Evolutionary conservation across 2,329 filamentous ascomycete species (phyloP).

Genomic region (Penicillium sp.): DNA sequence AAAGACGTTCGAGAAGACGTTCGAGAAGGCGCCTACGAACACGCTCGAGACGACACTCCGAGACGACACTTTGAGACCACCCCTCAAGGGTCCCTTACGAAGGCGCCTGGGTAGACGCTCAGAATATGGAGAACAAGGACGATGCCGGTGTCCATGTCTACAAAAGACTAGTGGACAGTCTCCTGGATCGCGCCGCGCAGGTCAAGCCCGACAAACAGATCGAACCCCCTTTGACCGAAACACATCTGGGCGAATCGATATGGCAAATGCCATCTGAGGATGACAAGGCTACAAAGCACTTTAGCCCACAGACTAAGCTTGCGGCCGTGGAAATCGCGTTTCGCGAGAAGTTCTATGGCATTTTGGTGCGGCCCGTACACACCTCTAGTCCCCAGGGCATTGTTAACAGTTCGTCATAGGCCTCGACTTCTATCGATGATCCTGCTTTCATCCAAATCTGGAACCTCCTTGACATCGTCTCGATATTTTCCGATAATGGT

Average conservation of each 20-base stretch:
- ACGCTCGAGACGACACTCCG: not conserved
- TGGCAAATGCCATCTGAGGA: constrained; percentile 35
- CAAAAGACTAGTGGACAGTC: constrained; percentile 52
- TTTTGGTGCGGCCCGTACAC: constrained; percentile 61
- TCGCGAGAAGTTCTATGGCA: constrained; percentile 72
- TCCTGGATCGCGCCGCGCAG: constrained; percentile 58
- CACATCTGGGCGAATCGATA: constrained; percentile 50
- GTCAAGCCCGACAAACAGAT: constrained; percentile 60
- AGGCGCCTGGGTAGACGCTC: not conserved
- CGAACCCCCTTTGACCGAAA: constrained; percentile 72
- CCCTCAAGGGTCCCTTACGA: not conserved
- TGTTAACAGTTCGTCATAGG: constrained; percentile 47
- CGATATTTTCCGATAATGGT: constrained; percentile 79
- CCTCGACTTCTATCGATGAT: constrained; percentile 70
- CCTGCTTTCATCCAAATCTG: constrained; percentile 79
- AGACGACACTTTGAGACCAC: not conserved
- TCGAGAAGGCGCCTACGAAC: not conserved
- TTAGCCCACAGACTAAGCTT: constrained; percentile 55
- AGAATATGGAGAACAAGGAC: constrained; percentile 34
- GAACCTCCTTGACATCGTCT: constrained; percentile 91
- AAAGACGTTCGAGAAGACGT: no score
- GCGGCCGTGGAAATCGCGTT: constrained; percentile 80
- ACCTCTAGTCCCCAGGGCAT: not conserved
- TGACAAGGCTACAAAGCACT: constrained; percentile 30
- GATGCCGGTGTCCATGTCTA: constrained; percentile 45